These are phyloP conservation scores for Linnemannia exigua DNA, from an alignment of 192 early-diverging fungal species.

Conservation along the genomic window DNA sequence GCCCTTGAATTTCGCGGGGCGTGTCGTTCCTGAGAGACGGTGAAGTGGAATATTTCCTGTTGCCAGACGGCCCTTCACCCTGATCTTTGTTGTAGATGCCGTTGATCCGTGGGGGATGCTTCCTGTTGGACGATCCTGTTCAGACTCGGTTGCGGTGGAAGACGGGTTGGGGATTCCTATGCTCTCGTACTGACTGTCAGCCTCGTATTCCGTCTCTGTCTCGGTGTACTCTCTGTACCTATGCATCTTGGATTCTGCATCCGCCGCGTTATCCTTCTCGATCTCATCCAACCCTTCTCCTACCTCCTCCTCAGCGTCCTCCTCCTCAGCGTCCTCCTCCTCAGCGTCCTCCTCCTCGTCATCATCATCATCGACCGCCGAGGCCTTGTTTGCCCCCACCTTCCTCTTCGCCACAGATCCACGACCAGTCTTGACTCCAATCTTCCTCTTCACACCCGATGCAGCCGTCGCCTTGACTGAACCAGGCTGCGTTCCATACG, in stretches of 20 bases:
- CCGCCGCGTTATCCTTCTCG: background rate
- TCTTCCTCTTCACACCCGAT: background rate
- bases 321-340: background rate
- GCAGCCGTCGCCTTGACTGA: background rate
- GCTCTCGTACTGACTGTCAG: slow-evolving; percentile 28
- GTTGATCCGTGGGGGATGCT: background rate
- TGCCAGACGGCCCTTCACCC: background rate
- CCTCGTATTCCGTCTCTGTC: slow-evolving; percentile 39
- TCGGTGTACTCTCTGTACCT: slow-evolving; percentile 33
- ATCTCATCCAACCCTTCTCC: background rate
- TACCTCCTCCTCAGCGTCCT: background rate
- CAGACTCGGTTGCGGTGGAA: slow-evolving; percentile 34
- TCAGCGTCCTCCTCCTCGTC: background rate
- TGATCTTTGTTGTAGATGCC: background rate
- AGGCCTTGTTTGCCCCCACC: background rate
- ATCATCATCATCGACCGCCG: background rate
- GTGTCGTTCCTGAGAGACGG: slow-evolving; percentile 28
- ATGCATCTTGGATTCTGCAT: slow-evolving; percentile 4
- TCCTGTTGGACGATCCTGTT: slow-evolving; percentile 22
- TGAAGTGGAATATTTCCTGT: slow-evolving; percentile 7
- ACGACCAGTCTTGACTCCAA: background rate
- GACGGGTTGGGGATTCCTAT: background rate
- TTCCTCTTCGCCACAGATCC: background rate
- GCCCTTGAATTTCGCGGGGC: slow-evolving; percentile 47
- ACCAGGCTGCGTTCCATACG: background rate